Conservation (phyloP, 2,329 filamentous ascomycete species). For the Alternaria brassicae region DNA sequence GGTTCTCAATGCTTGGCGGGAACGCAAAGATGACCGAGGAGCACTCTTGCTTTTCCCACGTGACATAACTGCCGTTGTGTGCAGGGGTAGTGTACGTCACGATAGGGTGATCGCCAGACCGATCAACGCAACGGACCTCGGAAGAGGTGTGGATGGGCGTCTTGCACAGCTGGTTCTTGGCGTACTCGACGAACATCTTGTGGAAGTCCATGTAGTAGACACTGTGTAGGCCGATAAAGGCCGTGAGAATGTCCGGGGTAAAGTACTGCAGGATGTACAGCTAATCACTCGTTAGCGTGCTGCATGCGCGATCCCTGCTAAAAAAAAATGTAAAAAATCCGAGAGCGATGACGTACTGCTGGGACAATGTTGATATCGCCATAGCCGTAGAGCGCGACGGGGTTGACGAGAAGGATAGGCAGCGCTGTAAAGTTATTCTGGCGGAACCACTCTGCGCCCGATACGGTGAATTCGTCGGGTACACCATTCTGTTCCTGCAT, state of each 20-base stretch:
- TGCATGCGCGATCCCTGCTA: conserved; percentile 34
- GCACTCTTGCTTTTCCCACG: conserved; percentile 46
- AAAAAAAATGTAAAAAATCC: too few species aligned
- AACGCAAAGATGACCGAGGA: conserved; percentile 48
- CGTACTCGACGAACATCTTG: conserved; percentile 45
- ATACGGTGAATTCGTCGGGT: conserved; percentile 44
- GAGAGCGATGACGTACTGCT: conserved; percentile 41
- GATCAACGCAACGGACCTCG: conserved; percentile 48
- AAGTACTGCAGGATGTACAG: conserved; percentile 51
- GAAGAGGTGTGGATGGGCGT: conserved; percentile 41
- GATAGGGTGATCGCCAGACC: conserved; percentile 42
- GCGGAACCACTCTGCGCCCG: conserved; percentile 46
- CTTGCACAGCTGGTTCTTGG: conserved; percentile 41
- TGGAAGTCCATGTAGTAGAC: conserved; percentile 51
- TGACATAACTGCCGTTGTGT: conserved; percentile 35
- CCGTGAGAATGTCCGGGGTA: conserved; percentile 48
- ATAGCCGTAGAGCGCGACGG: conserved; percentile 49
- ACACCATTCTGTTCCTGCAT: conserved; percentile 44
- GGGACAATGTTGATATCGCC: conserved; percentile 49
- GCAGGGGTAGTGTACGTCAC: conserved; percentile 42
- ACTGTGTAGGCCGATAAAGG: conserved; percentile 45
- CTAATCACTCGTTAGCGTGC: conserved; percentile 40
- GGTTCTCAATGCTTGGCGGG: conserved; percentile 43
- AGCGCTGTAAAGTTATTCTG: conserved; percentile 48
- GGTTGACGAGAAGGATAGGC: conserved; percentile 45